These are phyloP conservation scores for Dictyophora rubrovolvata DNA, from an alignment of 768 basidiomycete species.

Conservation along the genomic window DNA sequence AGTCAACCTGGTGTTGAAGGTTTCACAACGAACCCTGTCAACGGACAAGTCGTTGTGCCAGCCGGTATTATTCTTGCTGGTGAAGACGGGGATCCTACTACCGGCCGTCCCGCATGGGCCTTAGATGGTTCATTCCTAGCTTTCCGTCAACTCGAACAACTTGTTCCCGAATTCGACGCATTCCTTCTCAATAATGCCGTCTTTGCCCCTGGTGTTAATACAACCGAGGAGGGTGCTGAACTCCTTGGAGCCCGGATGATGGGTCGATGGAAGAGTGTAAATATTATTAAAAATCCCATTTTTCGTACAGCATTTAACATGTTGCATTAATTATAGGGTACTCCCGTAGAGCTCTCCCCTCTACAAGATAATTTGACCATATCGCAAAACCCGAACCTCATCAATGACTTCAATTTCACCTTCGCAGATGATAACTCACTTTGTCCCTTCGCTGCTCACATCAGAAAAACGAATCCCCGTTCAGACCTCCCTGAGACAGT, in stretches of 20 bases:
- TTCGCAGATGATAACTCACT: constrained; percentile 11
- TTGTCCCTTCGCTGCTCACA: constrained; percentile 23
- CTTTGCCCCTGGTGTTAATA: constrained; percentile 17
- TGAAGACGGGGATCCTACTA: constrained; percentile 29
- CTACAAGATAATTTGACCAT: constrained; percentile 17
- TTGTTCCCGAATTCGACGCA: constrained; percentile 39
- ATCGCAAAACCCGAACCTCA: constrained; percentile 16
- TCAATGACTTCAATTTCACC: constrained; percentile 22
- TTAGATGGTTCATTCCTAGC: constrained; percentile 42
- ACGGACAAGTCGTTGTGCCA: constrained; percentile 25
- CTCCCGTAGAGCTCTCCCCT: constrained; percentile 21
- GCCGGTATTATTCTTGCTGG: constrained; percentile 37
- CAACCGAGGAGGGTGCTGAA: constrained; percentile 31
- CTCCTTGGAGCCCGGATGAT: constrained; percentile 44
- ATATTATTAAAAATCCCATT: no score
- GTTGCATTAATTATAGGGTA: constrained; percentile 10
- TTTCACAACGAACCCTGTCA: constrained; percentile 10
- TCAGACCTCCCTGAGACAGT: constrained; percentile 14
- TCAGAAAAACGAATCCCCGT: constrained; percentile 22
- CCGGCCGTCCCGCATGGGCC: constrained; percentile 30
- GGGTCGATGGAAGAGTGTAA: constrained; percentile 41
- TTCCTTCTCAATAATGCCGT: constrained; percentile 28
- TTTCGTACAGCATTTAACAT: no score
- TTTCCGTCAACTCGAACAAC: constrained; percentile 22
- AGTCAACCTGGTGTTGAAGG: constrained; percentile 16